Conservation (phyloP, 2,329 filamentous ascomycete genomes). For the Aspergillus cejpii region DNA sequence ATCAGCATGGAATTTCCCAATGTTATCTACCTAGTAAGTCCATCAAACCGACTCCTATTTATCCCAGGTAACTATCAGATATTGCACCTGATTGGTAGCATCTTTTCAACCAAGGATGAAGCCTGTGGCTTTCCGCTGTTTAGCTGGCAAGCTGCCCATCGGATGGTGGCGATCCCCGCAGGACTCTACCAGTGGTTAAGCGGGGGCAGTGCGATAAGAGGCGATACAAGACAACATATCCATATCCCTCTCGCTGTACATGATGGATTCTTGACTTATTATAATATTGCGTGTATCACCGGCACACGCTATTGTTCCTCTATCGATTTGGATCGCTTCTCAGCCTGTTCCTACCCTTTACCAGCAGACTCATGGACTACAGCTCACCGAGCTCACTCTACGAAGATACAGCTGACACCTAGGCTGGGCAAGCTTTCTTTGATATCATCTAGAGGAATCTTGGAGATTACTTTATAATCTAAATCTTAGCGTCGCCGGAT, state of each 20-base stretch:
- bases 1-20: background rate
- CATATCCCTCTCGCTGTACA: constrained; percentile 4
- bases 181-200: background rate
- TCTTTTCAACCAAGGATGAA: background rate
- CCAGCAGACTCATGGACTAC: background rate
- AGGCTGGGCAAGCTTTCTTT: background rate
- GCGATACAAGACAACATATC: constrained; percentile 15
- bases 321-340: background rate
- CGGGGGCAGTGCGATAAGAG: background rate
- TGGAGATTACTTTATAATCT: constrained; percentile 54
- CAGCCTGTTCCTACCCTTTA: background rate
- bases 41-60: background rate
- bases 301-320: background rate
- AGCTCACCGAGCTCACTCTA: background rate
- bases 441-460: background rate
- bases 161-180: constrained; percentile 38
- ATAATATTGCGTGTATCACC: background rate
- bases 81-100: background rate
- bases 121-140: constrained; percentile 7
- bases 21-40: no score
- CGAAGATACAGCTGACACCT: background rate
- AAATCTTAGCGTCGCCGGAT: constrained; percentile 44
- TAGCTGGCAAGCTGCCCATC: constrained; percentile 11
- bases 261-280: background rate
- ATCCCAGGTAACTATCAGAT: background rate